Percentiles rank a stretch among this genome's conserved stretches.
Conservation (phyloP, 768 basidiomycete genomes). For the Neoboletus subvelutipes region DNA sequence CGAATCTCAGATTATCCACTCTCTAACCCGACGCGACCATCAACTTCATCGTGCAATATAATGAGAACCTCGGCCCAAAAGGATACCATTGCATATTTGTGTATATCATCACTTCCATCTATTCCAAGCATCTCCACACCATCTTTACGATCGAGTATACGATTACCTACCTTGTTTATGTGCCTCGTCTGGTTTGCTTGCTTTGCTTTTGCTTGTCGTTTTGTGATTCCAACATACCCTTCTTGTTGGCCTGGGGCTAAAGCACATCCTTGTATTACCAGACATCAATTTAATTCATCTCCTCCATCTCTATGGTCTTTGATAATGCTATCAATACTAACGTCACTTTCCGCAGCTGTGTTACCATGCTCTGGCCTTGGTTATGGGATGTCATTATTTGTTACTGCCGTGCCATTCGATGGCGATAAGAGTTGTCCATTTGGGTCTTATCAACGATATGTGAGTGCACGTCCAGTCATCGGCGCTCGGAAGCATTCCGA, state of each 20-base stretch:
- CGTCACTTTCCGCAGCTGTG: conserved; percentile 9
- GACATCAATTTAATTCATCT: conserved; percentile 34
- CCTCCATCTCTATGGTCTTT: neutral
- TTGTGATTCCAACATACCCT: conserved; percentile 26
- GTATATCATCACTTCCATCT: conserved; percentile 35
- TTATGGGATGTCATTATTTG: neutral
- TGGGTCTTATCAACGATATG: neutral
- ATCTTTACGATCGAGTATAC: conserved; percentile 29
- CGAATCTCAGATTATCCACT: neutral
- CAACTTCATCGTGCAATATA: conserved; percentile 1
- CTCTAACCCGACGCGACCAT: neutral
- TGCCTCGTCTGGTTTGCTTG: conserved; percentile 27
- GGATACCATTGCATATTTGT: conserved; percentile 35
- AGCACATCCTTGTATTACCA: conserved; percentile 34
- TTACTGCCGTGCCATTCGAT: neutral
- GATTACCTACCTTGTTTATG: conserved; percentile 24
- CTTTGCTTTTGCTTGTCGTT: conserved; percentile 29
- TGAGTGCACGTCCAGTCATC: neutral
- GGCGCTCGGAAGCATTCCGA: neutral
- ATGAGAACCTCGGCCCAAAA: conserved; percentile 15
- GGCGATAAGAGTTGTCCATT: neutral
- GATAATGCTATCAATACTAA: conserved; percentile 5
- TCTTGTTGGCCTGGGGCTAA: conserved; percentile 26
- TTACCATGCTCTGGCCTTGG: neutral
- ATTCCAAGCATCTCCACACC: conserved; percentile 29